Base-by-base conservation (phyloP, 2,329 filamentous ascomycete species). In the Dryadomyces quercivorus region DNA sequence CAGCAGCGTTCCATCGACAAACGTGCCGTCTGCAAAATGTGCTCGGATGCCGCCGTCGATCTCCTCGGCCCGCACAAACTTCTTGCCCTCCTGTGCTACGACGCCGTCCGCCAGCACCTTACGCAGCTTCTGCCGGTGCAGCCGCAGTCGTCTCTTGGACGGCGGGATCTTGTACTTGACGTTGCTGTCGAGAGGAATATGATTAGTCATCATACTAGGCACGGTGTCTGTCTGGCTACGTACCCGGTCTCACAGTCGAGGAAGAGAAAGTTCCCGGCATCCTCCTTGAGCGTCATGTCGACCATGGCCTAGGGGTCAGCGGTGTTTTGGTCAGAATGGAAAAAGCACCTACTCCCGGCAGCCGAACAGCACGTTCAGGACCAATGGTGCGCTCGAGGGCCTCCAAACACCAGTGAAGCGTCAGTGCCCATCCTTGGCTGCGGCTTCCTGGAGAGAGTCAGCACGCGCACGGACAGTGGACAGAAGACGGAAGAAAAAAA, bases 61-160 rank as follows among this genome's bases (percentile, higher is more conserved):
- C 18, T 61, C 52, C 47, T 67, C 58, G 13, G 69, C 56, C 8
- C 55, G 51, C n/a, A 55, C 53, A 8, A 70, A 62, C 16, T 61
- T 60, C 57, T 69, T 70, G 47, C 62, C 61, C 64, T 63, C 67
- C 46, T 60, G 63, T 3, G 70, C 62, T 7, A 64, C 59, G 46
- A 70, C 61, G 26, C 60, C 62, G 3, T 56, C 52, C 3, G 66
- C 55, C 10, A 70, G 62, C 6, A 66, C 59, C 45, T 61, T 59
- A 40, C 68, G 65, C 44, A 70, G 50, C 57, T 65, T 65, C 53
- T 68, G 63, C 20, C 70, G 67, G 54, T 67, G 64, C 21, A 72
- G 59, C 2, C 71, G 64, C 13, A 54, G 43, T 26, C 66, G 53
- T 21, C 66, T 63, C 36, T 43, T 49, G 13, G 36, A 34, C 1